Evolutionary conservation across 2,329 filamentous ascomycete genomes (phyloP).

Genomic region (Hysterium pulicare): DNA sequence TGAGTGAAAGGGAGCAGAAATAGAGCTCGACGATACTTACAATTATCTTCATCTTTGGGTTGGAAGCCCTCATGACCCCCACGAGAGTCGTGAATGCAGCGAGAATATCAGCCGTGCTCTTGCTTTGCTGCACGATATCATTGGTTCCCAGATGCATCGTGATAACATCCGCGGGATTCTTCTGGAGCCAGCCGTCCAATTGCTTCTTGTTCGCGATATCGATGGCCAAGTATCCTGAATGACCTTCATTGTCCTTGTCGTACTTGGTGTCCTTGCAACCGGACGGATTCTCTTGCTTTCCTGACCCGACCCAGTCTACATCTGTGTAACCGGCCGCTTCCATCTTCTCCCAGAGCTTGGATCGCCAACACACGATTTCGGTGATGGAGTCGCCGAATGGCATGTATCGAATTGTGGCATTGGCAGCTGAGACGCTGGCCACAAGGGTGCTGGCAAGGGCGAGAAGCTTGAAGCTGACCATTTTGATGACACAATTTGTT

Average conservation of each 20-base stretch:
- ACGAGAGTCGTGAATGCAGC: constrained; percentile 42
- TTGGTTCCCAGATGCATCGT: constrained; percentile 49
- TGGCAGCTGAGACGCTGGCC: not conserved
- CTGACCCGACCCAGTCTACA: constrained; percentile 40
- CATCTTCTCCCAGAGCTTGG: constrained; percentile 42
- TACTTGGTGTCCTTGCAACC: constrained; percentile 39
- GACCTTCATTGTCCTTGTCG: constrained; percentile 45
- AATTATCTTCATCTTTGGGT: constrained; percentile 44
- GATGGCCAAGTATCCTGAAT: constrained; percentile 44
- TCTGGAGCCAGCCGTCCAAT: constrained; percentile 43
- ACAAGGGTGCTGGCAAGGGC: not conserved
- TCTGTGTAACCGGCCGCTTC: constrained; percentile 37
- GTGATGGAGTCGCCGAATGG: constrained; percentile 47
- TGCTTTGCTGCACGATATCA: constrained; percentile 42
- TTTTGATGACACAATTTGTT: no score
- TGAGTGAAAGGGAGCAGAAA: not conserved
- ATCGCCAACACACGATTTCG: constrained; percentile 45
- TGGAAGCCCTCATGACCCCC: constrained; percentile 37
- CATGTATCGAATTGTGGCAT: constrained; percentile 31
- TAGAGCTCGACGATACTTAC: constrained; percentile 24
- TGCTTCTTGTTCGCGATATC: constrained; percentile 44
- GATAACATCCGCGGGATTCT: constrained; percentile 44
- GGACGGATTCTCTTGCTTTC: constrained; percentile 29
- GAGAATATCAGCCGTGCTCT: constrained; percentile 37
- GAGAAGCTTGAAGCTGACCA: not conserved